Percentiles rank a stretch among this genome's conserved stretches.
Conservation (phyloP, 2,329 filamentous ascomycete species). For the Neospermospora avenae region DNA sequence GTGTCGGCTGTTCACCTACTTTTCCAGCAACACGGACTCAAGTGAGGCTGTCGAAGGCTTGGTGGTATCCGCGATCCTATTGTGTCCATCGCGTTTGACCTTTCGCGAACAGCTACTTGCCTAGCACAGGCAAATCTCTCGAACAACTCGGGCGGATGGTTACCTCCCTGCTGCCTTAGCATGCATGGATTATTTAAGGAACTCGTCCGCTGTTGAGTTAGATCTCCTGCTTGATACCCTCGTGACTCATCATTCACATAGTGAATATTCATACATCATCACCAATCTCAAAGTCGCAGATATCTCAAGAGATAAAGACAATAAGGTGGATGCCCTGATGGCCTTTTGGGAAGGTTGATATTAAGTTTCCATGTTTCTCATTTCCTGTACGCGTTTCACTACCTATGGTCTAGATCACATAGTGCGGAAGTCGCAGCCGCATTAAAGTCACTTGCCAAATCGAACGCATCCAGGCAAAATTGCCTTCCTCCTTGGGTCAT, state of each 20-base stretch:
- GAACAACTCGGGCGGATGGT: constrained; percentile 17
- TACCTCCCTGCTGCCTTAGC: constrained; percentile 26
- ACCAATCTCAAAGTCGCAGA: neutral
- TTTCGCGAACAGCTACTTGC: constrained; percentile 1
- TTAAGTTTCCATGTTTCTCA: neutral
- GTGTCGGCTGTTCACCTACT: neutral
- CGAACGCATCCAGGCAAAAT: neutral
- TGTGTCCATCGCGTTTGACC: neutral
- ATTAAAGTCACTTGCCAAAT: neutral
- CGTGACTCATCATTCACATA: constrained; percentile 25
- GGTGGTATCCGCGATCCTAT: too few relatives aligned
- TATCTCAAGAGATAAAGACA: neutral
- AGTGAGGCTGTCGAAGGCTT: constrained; percentile 9
- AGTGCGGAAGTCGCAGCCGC: neutral
- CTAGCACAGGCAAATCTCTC: constrained; percentile 5
- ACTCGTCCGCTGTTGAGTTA: constrained; percentile 16
- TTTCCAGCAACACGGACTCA: too few relatives aligned
- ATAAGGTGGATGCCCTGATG: constrained; percentile 16
- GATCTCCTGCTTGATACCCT: constrained; percentile 10
- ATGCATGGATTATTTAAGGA: constrained; percentile 16
- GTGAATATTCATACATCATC: neutral
- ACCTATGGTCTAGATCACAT: neutral
- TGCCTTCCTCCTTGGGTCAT: constrained; percentile 1
- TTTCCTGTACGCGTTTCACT: neutral
- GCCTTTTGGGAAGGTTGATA: neutral